Evolutionary conservation across 441 rosid genomes (phyloP).

Genomic region (Erodium texanum): DNA sequence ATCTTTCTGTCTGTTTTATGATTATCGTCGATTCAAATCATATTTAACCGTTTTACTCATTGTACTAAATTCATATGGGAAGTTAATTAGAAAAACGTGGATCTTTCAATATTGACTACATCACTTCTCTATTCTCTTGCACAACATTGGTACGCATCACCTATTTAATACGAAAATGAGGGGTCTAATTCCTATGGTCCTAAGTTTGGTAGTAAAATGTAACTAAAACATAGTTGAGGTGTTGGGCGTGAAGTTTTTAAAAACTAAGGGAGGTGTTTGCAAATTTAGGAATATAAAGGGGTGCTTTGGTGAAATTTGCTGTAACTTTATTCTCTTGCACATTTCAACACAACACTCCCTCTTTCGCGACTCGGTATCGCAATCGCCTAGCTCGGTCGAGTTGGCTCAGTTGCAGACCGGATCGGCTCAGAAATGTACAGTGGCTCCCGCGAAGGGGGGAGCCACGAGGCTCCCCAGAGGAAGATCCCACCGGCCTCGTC

Average conservation of each 20-base stretch:
- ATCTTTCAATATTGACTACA: too few relatives aligned
- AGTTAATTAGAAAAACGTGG: too few relatives aligned
- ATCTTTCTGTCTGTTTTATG: too few relatives aligned
- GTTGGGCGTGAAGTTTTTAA: not conserved
- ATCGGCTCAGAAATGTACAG: constrained; percentile 50
- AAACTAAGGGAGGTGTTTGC: not conserved
- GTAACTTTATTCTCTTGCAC: not conserved
- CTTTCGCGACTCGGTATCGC: not conserved
- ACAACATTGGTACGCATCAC: too few relatives aligned
- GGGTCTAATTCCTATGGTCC: too few relatives aligned
- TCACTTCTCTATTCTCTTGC: too few relatives aligned
- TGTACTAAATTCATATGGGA: too few relatives aligned
- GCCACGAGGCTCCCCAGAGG: constrained; percentile 72
- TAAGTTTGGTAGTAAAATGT: not conserved
- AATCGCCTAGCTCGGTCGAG: constrained; percentile 7
- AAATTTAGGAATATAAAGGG: not conserved
- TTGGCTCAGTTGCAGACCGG: constrained; percentile 18
- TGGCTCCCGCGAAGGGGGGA: constrained; percentile 92
- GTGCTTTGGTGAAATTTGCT: not conserved
- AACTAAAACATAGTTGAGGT: not conserved
- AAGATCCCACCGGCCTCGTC: constrained; percentile 90
- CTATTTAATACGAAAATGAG: too few relatives aligned
- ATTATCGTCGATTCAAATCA: too few relatives aligned
- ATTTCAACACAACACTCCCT: not conserved
- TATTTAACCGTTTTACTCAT: too few relatives aligned